These are phyloP conservation scores for Monosporascus cannonballus DNA, from an alignment of 2,329 filamentous ascomycete species.

Conservation along the genomic window DNA sequence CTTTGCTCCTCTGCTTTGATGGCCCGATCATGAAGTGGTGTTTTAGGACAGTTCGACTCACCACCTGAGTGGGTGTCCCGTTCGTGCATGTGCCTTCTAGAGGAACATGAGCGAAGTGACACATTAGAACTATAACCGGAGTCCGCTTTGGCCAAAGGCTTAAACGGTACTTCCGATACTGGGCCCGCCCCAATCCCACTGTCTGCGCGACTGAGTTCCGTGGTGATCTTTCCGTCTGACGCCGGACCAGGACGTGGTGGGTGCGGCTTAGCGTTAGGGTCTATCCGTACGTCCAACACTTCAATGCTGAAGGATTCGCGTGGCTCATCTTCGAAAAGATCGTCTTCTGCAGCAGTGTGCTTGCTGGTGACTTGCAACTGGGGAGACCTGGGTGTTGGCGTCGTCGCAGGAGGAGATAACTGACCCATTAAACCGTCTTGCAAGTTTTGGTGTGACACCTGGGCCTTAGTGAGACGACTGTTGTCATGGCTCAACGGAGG, in stretches of 20 bases:
- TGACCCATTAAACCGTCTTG: too few species aligned
- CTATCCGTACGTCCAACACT: conserved; percentile 24
- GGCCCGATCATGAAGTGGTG: background rate
- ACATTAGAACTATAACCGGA: conserved; percentile 57
- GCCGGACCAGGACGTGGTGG: conserved; percentile 14
- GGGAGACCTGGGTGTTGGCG: conserved; percentile 22
- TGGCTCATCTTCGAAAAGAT: conserved; percentile 38
- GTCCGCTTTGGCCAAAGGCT: conserved; percentile 49
- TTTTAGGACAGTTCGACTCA: conserved; percentile 3
- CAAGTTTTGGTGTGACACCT: too few species aligned
- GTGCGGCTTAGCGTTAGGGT: conserved; percentile 37
- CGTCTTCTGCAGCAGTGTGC: conserved; percentile 39
- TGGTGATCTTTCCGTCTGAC: conserved; percentile 12
- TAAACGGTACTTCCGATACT: conserved; percentile 34
- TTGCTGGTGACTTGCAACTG: conserved; percentile 41
- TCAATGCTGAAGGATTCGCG: conserved; percentile 19
- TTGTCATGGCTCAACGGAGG: background rate
- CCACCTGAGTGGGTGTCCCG: conserved; percentile 13
- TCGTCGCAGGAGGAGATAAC: conserved; percentile 26
- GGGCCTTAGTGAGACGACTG: background rate
- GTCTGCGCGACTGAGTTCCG: conserved; percentile 33
- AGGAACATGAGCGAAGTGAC: conserved; percentile 46
- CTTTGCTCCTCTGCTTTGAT: background rate
- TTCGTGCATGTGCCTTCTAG: conserved; percentile 23
- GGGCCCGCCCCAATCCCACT: conserved; percentile 45